Evolutionary conservation across 306 rosid genomes (phyloP).

Genomic region (Oemleria cerasiformis): DNA sequence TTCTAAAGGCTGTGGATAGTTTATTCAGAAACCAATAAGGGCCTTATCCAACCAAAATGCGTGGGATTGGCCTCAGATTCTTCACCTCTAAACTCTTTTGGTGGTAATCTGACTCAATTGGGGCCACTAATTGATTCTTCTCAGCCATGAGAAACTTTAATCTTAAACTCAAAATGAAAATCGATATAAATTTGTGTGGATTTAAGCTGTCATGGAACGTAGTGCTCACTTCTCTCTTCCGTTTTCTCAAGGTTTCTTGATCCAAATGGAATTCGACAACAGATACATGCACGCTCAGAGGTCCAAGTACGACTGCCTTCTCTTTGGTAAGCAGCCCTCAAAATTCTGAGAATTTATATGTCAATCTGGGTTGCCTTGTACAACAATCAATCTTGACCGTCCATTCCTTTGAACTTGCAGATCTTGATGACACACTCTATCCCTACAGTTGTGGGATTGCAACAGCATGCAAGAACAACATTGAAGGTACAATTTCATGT

Average conservation of each 20-base stretch:
- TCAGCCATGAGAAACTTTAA: conserved; percentile 26
- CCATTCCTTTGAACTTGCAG: conserved; percentile 33
- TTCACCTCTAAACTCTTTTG: conserved; percentile 26
- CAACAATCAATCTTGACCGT: conserved; percentile 8
- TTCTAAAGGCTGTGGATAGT: conserved; percentile 33
- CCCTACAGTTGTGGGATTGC: conserved; percentile 79
- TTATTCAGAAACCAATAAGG: conserved; percentile 40
- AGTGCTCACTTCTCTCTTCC: conserved; percentile 10
- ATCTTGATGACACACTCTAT: conserved; percentile 92
- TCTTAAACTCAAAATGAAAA: conserved; percentile 28
- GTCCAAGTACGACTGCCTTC: conserved; percentile 81
- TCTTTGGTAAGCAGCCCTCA: conserved; percentile 62
- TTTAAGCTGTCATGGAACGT: conserved; percentile 31
- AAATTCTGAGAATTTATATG: not conserved
- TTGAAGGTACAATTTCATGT: conserved; percentile 55
- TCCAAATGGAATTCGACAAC: conserved; percentile 65
- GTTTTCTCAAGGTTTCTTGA: conserved; percentile 19
- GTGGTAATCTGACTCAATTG: conserved; percentile 44
- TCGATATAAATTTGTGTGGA: conserved; percentile 32
- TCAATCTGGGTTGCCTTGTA: conserved; percentile 19
- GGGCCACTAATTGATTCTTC: conserved; percentile 11
- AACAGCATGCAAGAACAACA: conserved; percentile 56
- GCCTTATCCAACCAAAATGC: conserved; percentile 25
- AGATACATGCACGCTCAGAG: conserved; percentile 58
- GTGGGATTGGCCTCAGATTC: conserved; percentile 29